Evolutionary conservation across 768 basidiomycete species (phyloP), one percentile per base, ranked within the genome.

Genomic region (Mycena floridula): DNA sequence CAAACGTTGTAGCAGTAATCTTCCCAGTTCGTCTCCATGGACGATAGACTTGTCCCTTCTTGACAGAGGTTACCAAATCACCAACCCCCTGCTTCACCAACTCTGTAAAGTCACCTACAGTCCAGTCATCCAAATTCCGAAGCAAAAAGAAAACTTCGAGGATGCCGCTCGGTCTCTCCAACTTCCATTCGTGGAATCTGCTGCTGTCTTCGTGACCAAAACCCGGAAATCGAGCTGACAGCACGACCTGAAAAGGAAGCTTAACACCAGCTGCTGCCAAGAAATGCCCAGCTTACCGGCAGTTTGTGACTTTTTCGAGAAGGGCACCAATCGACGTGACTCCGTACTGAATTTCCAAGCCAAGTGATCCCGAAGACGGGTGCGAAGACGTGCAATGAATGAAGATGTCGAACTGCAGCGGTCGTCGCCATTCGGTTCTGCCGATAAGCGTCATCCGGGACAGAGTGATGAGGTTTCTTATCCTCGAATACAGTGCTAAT

Each of bases 401-500:
- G 66, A 20, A 78, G 58, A 51, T 79, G 78, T 2, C 78, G 68
- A 2, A 63, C 67, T 5, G 68, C 68, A 3, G 74, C 64, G 9
- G 77, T 65, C 4, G 75, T 77, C 1, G 77, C 62, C 62, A 80
- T 77, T 22, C 79, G 62, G 52, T 80, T 80, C 56, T 79, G 78
- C 20, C 79, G 60, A 53, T 77, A 77, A 1, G 79, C 78, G 45
- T 73, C 70, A 37, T 73, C 75, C 2, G 75, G 64, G 49, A 74
- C 55, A 4, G 62, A 52, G 37, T 77, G 72, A 9, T 67, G 60
- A 0, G 74, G 72, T 44, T 79, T 81, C 64, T 81, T 81, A 59
- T 81, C 77, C 51, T 81, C 76, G 73, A 73, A 78, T 40, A 79
- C 59, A 44, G 70, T 69, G 50, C 78, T 75, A 12, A 62, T 65